Percentiles rank a stretch among this genome's conserved stretches.
Conservation (phyloP, 495 filamentous ascomycete species). For the Penicillium arizonense region DNA sequence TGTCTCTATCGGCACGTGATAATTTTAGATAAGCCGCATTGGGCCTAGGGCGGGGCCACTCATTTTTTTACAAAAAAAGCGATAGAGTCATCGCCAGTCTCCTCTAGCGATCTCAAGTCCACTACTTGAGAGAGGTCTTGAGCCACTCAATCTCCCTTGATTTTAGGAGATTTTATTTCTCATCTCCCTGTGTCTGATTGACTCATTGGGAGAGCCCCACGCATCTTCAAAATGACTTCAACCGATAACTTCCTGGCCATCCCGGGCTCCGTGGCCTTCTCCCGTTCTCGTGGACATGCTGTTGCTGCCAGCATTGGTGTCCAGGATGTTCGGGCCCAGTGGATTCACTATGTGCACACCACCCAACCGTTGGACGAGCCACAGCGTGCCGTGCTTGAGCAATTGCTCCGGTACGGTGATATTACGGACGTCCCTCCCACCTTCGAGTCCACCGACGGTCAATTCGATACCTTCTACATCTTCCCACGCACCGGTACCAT, state of each 20-base stretch:
- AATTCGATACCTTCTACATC: conserved; percentile 62
- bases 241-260: conserved; percentile 45
- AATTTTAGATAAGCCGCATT: conserved; percentile 21
- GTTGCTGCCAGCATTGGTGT: conserved; percentile 54
- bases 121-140: conserved; percentile 30
- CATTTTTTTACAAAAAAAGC: conserved; percentile 21
- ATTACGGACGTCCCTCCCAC: conserved; percentile 46
- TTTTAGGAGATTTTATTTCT: conserved; percentile 15
- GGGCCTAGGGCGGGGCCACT: conserved; percentile 29
- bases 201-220: conserved; percentile 11
- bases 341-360: conserved; percentile 62
- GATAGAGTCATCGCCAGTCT: conserved; percentile 27
- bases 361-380: conserved; percentile 36
- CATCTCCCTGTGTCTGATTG: conserved; percentile 9
- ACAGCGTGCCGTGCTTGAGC: conserved; percentile 50
- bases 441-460: conserved; percentile 40
- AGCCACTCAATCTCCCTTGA: conserved; percentile 24
- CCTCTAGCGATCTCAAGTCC: conserved; percentile 23
- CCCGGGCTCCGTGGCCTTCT: conserved; percentile 53
- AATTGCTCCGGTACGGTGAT: conserved; percentile 64
- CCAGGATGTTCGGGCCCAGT: conserved; percentile 57
- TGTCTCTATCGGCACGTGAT: conserved; percentile 23
- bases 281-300: conserved; percentile 50
- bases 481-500: conserved; percentile 78
- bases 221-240: conserved; percentile 32